Base-by-base conservation (phyloP, 805 yeast species). In the Yamadazyma olivae region DNA sequence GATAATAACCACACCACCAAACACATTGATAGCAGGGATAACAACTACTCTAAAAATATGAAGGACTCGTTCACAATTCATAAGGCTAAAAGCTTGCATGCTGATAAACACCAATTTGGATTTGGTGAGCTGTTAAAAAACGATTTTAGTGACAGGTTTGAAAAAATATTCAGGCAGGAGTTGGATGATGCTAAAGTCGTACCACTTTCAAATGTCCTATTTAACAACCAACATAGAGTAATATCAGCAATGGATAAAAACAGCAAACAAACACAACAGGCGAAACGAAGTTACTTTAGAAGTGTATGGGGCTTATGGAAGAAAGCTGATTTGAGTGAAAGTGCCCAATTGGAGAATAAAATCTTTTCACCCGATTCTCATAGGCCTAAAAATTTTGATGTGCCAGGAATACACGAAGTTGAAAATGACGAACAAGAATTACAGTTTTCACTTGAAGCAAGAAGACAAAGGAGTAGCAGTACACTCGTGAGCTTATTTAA, bases 321-420 rank as follows among this genome's bases (percentile, higher is more conserved):
- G n/a, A 29, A 25, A 29, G 9, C 17, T 2, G 25, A 5, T 6
- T 7, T n/a, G 10, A 31, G 45, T 23, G 41, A 40, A 26, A 41
- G 47, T 32, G 49, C 51, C 4, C 39, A 40, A 16, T 41, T 56
- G 15, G 61, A 57, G 35, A 44, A 53, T 21, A 28, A 44, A 17
- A 41, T 54, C 9, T 57, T 57, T 33, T 56, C 61, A 0, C 62
- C 62, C 3, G 38, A 45, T 21, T 45, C 54, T 16, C 60, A 57
- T 40, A 32, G 58, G 18, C 57, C 55, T 1, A 37, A 35, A 9
- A 33, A 36, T 3, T 15, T 41, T 9, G 59, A 56, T 30, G 49
- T 56, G 2, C 56, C 57, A 5, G 49, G 49, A 2, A 53, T 56
- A 8, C 44, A 44, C 16, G 39, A 39, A 22, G 27, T 47, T 13